These are phyloP conservation scores for Xerocomellus intermedius DNA, from an alignment of 768 basidiomycete species.

Conservation along the genomic window DNA sequence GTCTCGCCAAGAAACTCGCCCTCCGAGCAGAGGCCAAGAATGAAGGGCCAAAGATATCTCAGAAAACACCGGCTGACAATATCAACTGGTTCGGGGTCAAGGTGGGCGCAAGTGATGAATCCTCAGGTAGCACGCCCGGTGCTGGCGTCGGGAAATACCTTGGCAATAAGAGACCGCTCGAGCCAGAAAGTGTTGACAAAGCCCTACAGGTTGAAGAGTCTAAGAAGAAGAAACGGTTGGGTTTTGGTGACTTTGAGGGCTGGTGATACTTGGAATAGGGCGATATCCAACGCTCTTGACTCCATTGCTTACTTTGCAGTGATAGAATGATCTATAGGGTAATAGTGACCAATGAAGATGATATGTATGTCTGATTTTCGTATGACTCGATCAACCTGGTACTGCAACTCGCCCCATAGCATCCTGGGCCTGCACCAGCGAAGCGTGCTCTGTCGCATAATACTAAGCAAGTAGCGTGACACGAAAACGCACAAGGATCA, in stretches of 20 bases:
- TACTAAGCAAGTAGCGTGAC: constrained; percentile 2
- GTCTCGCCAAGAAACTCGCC: constrained; percentile 76
- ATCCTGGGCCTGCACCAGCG: background rate
- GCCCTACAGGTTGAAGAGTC: constrained; percentile 40
- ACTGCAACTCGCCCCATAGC: constrained; percentile 17
- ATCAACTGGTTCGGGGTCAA: constrained; percentile 90
- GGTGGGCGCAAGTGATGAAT: constrained; percentile 52
- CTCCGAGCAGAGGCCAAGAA: constrained; percentile 30
- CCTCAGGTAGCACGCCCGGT: constrained; percentile 27
- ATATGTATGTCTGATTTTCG: background rate
- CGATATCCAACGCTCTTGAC: background rate
- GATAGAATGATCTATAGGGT: constrained; percentile 6
- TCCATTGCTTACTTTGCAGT: constrained; percentile 12
- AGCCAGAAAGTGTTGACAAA: constrained; percentile 21
- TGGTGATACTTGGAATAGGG: constrained; percentile 48
- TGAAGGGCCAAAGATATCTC: constrained; percentile 31
- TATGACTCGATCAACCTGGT: constrained; percentile 19
- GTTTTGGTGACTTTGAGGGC: constrained; percentile 88
- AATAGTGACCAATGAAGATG: background rate
- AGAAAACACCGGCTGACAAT: constrained; percentile 63
- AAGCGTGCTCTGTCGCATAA: constrained; percentile 1
- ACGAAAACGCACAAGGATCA: constrained; percentile 10
- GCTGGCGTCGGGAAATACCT: constrained; percentile 80
- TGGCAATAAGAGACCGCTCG: constrained; percentile 48
- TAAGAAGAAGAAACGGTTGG: constrained; percentile 80